Base-by-base conservation (phyloP, 768 basidiomycete species). In the Myochromella boudieri region DNA sequence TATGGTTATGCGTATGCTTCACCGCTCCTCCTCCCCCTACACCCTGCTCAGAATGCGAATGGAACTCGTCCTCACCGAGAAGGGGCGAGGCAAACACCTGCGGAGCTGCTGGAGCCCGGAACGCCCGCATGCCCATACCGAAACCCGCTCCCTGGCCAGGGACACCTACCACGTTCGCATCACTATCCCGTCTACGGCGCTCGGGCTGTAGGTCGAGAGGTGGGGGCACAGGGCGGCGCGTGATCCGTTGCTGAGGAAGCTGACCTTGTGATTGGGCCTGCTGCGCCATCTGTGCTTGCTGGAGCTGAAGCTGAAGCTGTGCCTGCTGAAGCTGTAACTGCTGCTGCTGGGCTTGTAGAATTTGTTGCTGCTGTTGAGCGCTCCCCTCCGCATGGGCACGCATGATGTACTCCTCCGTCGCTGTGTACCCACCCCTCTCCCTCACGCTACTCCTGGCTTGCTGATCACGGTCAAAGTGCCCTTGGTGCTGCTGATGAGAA, bases 381-480 rank as follows among this genome's bases (percentile, higher is more conserved):
- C 40, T 42, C 6, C 41, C 34, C 25, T 50, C 48, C n/a, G 70
- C 61, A 63, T 74, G 68, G 63, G 82, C 51, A 64, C 81, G 82
- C 59, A 88, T 75, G 40, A 87, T 80, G 51, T 79, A 76, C 61
- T 84, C 80, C 59, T 88, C 86, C 0, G 85, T 71, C 1, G 83
- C 70, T 0, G 86, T 88, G 52, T 81, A 88, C 1, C 85, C 85
- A 1, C 77, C 71, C 24, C 66, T 64, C 5, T 74, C 68, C 31
- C 71, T 72, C 29, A 27, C 48, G 40, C 27, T 27, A 12, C 32
- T 6, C 32, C 40, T 21, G 42, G 37, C 2, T 20, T 7, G 14
- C 15, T 15, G 6, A 6, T 26, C 25, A 37, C 12, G 28, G 10
- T 24, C 14, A 31, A 7, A n/a, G 29, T 40, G 42, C 29, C n/a